Percentiles rank a stretch among this genome's conserved stretches.
These are phyloP conservation scores for Acanthamoeba triangularis DNA, from an alignment of 208 protist genomes.

Conservation along the genomic window DNA sequence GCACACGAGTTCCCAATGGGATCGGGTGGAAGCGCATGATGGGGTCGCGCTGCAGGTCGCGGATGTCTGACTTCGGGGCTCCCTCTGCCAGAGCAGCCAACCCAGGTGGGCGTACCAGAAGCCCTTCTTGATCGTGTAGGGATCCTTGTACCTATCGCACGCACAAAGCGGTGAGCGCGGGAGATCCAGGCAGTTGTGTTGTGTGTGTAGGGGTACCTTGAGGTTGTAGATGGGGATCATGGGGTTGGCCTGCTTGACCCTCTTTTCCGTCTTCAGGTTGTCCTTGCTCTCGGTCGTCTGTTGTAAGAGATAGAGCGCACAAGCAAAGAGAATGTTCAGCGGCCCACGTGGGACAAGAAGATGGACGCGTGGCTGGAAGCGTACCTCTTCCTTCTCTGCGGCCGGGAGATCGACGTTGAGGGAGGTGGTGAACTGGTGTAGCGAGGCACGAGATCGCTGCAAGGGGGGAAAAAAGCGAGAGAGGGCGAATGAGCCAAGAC, in stretches of 20 bases:
- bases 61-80: slow-evolving; percentile 84
- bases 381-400: slow-evolving; percentile 38
- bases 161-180: background rate
- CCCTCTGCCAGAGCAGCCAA: slow-evolving; percentile 87
- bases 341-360: background rate
- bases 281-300: slow-evolving; percentile 10
- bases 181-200: background rate
- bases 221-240: slow-evolving; percentile 80
- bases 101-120: slow-evolving; percentile 87
- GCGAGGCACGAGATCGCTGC: slow-evolving; percentile 78
- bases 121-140: slow-evolving; percentile 81
- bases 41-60: slow-evolving; percentile 87
- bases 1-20: background rate
- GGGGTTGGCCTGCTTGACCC: slow-evolving; percentile 21
- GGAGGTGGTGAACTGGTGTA: slow-evolving; percentile 72
- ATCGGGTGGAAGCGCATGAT: slow-evolving; percentile 84
- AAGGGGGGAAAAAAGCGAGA: background rate
- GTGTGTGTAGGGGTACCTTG: slow-evolving; percentile 19
- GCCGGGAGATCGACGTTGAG: slow-evolving; percentile 60
- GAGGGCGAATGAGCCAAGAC: background rate
- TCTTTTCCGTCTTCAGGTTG: slow-evolving; percentile 47
- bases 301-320: background rate
- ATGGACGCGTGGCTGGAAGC: background rate
- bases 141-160: slow-evolving; percentile 85
- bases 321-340: background rate